Evolutionary conservation across 1,139 yeast species (phyloP), one percentile per base, ranked within the genome.

Genomic region (Yamadazyma conglobata): DNA sequence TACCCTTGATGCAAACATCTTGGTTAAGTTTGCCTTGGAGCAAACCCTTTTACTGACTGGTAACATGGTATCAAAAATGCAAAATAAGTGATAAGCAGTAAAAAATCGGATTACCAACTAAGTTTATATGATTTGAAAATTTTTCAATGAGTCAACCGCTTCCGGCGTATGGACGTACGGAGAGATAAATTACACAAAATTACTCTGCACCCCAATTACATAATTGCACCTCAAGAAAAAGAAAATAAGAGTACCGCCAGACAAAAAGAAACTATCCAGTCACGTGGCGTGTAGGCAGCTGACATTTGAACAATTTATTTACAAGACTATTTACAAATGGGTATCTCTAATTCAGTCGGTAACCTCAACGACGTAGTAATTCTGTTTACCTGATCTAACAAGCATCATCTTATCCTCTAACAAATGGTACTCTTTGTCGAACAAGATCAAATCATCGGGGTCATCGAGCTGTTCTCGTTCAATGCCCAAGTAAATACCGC

Each of bases 381-480:
- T 72, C 29, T 77, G 79, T 48, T 89, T 91, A 3, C 97, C 97
- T 4, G 79, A 58, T 42, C 95, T 71, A 7, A 88, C 53, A 27
- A 89, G 58, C 42, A 89, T 55, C 31, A 88, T 60, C 35, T 65
- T 69, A 7, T 60, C 77, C 23, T 79, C 91, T 14, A 83, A 62
- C 39, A 82, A 54, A 41, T 73, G 77, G 22, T 60, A 46, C 11
- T 57, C 64, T 15, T 56, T 60, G 19, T 66, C 70, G 22, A 76
- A 60, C 29, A 73, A 54, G 2, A 74, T 58, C 27, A 69, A 56
- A 38, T 70, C 78, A 31, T 71, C 74, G 6, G 70, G 69, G 22
- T 73, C 77, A 13, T 48, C 55, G 6, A 73, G 58, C 40, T 81
- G 79, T n/a, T 64, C 59, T 39, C 86, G 61, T 20, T 74, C 71